Percentiles rank a stretch among this genome's conserved stretches.
phyloP scores from a whole-genome alignment of 768 basidiomycete genomes.

The Boletus speciosus region DNA sequence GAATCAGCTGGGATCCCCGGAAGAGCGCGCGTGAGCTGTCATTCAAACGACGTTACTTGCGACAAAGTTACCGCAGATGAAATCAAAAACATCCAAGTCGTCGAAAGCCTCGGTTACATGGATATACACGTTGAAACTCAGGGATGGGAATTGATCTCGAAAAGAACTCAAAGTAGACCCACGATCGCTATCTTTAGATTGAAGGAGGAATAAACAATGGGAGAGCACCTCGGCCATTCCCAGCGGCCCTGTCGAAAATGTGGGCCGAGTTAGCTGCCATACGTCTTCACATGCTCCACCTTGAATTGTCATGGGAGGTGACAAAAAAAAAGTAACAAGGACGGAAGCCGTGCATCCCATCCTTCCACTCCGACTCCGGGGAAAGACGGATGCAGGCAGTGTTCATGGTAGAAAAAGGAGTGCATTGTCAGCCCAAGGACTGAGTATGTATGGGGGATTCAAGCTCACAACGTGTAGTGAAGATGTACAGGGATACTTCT shows the following conservation, averaged over 20 bases:
- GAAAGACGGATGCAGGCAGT: constrained; percentile 2
- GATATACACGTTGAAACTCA: neutral
- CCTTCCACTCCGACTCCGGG: constrained; percentile 13
- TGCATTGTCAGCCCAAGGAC: neutral
- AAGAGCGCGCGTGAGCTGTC: neutral
- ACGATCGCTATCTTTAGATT: constrained; percentile 15
- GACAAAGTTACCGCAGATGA: neutral
- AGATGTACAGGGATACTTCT: constrained; percentile 7
- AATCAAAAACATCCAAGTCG: neutral
- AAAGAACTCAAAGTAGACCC: neutral
- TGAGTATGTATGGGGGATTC: neutral
- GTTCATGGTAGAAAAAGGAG: constrained; percentile 3
- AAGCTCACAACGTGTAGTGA: constrained; percentile 14
- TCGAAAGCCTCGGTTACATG: neutral
- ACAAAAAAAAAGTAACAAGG: neutral
- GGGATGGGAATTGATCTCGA: constrained; percentile 8
- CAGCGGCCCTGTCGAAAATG: constrained; percentile 6
- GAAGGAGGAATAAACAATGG: neutral
- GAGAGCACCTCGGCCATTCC: constrained; percentile 3
- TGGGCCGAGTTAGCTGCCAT: neutral
- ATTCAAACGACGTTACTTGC: neutral
- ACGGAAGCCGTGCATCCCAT: constrained; percentile 2
- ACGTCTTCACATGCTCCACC: neutral
- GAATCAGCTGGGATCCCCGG: neutral
- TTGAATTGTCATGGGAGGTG: neutral